Evolutionary conservation across 208 protist species (phyloP).

Genomic region (Tritrichomonas musculus): DNA sequence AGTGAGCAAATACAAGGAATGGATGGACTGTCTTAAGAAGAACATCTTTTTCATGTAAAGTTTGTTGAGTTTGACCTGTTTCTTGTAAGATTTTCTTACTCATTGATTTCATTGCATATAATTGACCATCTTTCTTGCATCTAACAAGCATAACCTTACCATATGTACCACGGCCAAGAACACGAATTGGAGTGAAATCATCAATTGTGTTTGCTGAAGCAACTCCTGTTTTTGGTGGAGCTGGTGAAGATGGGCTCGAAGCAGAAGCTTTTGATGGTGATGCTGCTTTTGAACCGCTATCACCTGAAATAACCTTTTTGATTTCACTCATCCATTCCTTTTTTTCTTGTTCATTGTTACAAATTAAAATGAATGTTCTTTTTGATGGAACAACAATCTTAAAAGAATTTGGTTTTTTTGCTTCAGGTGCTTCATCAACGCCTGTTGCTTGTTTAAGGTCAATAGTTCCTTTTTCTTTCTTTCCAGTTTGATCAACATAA

Average conservation of each 20-base stretch:
- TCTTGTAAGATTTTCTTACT: neutral
- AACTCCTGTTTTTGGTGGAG: too few relatives aligned
- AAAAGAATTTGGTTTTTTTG: neutral
- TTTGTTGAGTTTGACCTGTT: neutral
- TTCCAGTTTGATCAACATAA: neutral
- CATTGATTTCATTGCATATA: neutral
- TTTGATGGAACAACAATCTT: neutral
- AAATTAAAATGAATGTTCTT: neutral
- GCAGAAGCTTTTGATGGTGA: too few relatives aligned
- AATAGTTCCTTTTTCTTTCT: neutral
- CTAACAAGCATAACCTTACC: slow-evolving; percentile 34
- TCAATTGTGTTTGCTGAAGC: too few relatives aligned
- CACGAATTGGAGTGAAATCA: neutral
- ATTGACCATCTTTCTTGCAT: neutral
- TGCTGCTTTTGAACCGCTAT: too few relatives aligned
- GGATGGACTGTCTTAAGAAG: slow-evolving; percentile 34
- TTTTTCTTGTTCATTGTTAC: neutral
- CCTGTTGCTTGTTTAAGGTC: neutral
- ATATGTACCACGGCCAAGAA: neutral
- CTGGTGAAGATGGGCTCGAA: too few relatives aligned
- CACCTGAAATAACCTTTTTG: neutral
- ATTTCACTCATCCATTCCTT: neutral
- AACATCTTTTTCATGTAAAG: neutral
- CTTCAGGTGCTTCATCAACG: neutral
- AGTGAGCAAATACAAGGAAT: slow-evolving; percentile 46